phyloP scores from a whole-genome alignment of 768 basidiomycete genomes.

The Leccinum pellstonianum region DNA sequence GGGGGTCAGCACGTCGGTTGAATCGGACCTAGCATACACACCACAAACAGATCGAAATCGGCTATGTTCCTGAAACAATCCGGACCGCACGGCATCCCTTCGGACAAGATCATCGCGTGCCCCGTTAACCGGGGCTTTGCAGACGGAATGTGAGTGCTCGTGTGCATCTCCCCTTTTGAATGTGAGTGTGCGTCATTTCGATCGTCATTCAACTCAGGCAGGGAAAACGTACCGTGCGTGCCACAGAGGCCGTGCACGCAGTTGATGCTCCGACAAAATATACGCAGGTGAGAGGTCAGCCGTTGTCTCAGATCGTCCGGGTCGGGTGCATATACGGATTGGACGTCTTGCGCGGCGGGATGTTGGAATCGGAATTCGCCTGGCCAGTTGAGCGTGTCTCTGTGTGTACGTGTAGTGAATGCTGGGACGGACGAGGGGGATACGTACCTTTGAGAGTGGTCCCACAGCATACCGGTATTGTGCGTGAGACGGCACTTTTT shows the following conservation, averaged over 20 bases:
- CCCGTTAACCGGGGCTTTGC: slow-evolving; percentile 24
- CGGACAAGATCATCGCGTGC: slow-evolving; percentile 26
- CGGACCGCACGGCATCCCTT: slow-evolving; percentile 31
- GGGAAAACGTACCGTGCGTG: slow-evolving; percentile 34
- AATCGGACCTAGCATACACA: background rate
- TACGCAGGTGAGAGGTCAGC: slow-evolving; percentile 30
- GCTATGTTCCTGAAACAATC: slow-evolving; percentile 32
- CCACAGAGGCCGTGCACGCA: slow-evolving; percentile 43
- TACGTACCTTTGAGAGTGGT: slow-evolving; percentile 41
- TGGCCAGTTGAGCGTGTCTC: slow-evolving; percentile 42
- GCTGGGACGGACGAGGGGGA: too few relatives aligned
- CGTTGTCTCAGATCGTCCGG: slow-evolving; percentile 31
- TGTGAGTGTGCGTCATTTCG: background rate
- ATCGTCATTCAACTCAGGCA: background rate
- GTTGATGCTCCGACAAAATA: slow-evolving; percentile 47
- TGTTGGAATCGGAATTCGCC: slow-evolving; percentile 14
- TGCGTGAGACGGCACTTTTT: slow-evolving; percentile 18
- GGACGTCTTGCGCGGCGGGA: background rate
- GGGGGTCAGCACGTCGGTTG: background rate
- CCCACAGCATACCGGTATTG: slow-evolving; percentile 31
- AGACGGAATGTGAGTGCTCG: slow-evolving; percentile 15
- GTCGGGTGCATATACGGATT: slow-evolving; percentile 15
- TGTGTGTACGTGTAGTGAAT: slow-evolving; percentile 11
- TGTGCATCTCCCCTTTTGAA: slow-evolving; percentile 1
- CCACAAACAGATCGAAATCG: slow-evolving; percentile 25